Evolutionary conservation across 2,329 filamentous ascomycete species (phyloP).

Genomic region (Colletotrichum eremochloae): DNA sequence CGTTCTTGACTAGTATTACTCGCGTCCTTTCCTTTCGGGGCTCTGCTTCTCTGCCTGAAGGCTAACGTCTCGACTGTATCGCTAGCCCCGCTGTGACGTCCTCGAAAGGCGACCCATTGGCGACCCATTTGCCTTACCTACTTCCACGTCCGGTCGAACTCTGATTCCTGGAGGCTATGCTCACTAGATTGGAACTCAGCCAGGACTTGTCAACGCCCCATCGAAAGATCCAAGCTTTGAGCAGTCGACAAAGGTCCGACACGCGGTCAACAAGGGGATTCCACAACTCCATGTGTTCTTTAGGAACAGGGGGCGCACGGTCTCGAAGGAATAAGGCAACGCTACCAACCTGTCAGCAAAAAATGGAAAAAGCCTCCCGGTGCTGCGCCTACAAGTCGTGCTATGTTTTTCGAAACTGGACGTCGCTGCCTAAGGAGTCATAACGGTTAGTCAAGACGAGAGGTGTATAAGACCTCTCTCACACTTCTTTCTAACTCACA

Average conservation of each 20-base stretch:
- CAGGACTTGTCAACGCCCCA: background rate
- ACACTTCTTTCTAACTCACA: too few relatives aligned
- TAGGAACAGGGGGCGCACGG: background rate
- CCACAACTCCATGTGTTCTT: background rate
- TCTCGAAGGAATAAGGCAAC: background rate
- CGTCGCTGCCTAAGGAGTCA: background rate
- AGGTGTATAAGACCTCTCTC: background rate
- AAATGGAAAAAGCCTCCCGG: background rate
- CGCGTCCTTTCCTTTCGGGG: background rate
- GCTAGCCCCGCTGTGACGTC: background rate
- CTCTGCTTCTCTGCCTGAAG: background rate
- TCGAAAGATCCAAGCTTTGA: background rate
- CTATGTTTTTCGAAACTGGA: background rate
- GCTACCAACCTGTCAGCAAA: background rate
- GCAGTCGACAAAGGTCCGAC: background rate
- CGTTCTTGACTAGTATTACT: background rate
- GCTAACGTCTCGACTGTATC: background rate
- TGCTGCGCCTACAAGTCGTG: background rate
- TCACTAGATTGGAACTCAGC: background rate
- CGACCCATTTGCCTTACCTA: background rate
- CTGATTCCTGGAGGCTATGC: background rate
- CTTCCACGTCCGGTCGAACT: background rate
- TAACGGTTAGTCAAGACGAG: background rate
- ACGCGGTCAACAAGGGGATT: background rate
- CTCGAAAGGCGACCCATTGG: background rate